A percentile compares a stretch with the other conserved stretches of the same genome.
Evolutionary conservation across 2,329 filamentous ascomycete genomes (phyloP).

Genomic region (Aureobasidium mangrovei): DNA sequence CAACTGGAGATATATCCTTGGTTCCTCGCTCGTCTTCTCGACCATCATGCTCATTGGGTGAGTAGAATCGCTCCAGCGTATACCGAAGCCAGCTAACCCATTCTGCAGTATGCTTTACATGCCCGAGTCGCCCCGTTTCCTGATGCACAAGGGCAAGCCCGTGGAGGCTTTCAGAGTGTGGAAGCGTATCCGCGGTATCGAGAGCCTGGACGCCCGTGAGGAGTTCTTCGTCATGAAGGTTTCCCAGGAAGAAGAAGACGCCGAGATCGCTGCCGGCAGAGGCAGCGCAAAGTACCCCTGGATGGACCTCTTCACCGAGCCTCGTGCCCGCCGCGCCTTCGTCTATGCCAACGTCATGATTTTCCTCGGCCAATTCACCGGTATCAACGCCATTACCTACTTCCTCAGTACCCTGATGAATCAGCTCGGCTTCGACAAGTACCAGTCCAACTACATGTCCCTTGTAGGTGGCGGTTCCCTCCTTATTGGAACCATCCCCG

Average conservation of each 20-base stretch:
- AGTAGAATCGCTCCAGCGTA: neutral
- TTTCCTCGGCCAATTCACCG: slow-evolving; percentile 58
- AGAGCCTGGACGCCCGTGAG: slow-evolving; percentile 49
- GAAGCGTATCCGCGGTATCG: slow-evolving; percentile 60
- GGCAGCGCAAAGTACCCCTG: slow-evolving; percentile 53
- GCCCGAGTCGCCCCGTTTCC: slow-evolving; percentile 58
- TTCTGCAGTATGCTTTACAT: slow-evolving; percentile 56
- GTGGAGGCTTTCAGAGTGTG: slow-evolving; percentile 59
- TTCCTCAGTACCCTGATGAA: slow-evolving; percentile 62
- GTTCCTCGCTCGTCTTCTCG: slow-evolving; percentile 26
- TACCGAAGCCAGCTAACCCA: neutral
- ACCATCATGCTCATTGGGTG: slow-evolving; percentile 31
- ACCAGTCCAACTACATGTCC: slow-evolving; percentile 63
- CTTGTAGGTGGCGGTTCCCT: slow-evolving; percentile 61
- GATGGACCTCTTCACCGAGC: slow-evolving; percentile 65
- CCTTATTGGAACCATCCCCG: slow-evolving; percentile 39
- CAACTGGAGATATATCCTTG: slow-evolving; percentile 67
- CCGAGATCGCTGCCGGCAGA: slow-evolving; percentile 42
- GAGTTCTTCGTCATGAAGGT: slow-evolving; percentile 69
- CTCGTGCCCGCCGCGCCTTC: slow-evolving; percentile 56
- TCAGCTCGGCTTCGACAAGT: slow-evolving; percentile 56
- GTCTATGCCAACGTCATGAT: slow-evolving; percentile 64
- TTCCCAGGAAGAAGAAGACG: slow-evolving; percentile 46
- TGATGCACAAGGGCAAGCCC: slow-evolving; percentile 57
- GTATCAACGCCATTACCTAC: slow-evolving; percentile 61